Evolutionary conservation across 2,329 filamentous ascomycete genomes (phyloP).

Genomic region (Metarhizium sp.): DNA sequence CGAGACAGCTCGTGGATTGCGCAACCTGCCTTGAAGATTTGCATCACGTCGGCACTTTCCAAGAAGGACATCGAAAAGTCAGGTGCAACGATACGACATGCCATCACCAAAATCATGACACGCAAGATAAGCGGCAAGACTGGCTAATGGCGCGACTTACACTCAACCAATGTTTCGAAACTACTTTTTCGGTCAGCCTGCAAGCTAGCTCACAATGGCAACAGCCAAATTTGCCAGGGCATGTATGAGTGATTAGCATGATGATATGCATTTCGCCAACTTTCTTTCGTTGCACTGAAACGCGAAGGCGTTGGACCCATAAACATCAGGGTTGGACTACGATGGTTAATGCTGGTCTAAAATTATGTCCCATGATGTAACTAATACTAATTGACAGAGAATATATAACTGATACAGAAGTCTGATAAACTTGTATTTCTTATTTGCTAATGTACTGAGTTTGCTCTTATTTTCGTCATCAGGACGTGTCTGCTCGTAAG

Average conservation of each 20-base stretch:
- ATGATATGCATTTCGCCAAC: neutral
- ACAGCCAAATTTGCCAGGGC: neutral
- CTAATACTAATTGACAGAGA: neutral
- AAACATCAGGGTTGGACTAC: neutral
- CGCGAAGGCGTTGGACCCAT: neutral
- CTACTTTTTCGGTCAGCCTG: neutral
- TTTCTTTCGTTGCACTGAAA: neutral
- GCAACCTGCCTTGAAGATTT: slow-evolving; percentile 83
- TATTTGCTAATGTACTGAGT: neutral
- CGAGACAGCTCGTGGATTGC: slow-evolving; percentile 62
- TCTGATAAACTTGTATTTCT: neutral
- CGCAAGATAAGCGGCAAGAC: slow-evolving; percentile 42
- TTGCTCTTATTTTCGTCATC: no score
- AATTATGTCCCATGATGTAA: neutral
- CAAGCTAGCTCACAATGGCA: neutral
- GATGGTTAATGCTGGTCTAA: neutral
- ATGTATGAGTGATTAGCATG: neutral
- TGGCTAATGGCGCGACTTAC: neutral
- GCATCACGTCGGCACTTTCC: slow-evolving; percentile 75
- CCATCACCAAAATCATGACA: slow-evolving; percentile 84
- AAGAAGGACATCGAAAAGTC: slow-evolving; percentile 97
- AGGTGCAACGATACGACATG: slow-evolving; percentile 77
- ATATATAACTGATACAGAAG: neutral
- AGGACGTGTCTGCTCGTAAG: no score
- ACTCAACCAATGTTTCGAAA: neutral